Evolutionary conservation across 1,139 yeast species (phyloP).

Genomic region (Casaregolazyma lundiana): DNA sequence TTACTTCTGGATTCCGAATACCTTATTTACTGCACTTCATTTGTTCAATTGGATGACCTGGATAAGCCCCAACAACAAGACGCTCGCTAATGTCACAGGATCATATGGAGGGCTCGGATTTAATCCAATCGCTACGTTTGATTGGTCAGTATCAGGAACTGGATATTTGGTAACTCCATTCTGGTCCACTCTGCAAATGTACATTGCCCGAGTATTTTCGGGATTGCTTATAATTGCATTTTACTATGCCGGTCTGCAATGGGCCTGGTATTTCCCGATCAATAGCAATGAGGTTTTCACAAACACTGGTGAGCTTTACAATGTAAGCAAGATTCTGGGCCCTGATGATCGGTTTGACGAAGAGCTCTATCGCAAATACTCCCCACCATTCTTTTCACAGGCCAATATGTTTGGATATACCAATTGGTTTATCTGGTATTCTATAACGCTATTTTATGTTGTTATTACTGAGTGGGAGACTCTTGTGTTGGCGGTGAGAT

Average conservation of each 20-base stretch:
- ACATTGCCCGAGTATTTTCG: slow-evolving; percentile 40
- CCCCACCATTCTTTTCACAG: slow-evolving; percentile 42
- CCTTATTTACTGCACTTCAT: slow-evolving; percentile 45
- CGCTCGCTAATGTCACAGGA: slow-evolving; percentile 55
- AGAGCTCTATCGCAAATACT: slow-evolving; percentile 27
- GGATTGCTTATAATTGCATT: slow-evolving; percentile 39
- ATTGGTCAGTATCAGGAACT: slow-evolving; percentile 42
- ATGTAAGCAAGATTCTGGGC: slow-evolving; percentile 40
- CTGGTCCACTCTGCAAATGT: slow-evolving; percentile 41
- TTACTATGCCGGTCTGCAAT: slow-evolving; percentile 47
- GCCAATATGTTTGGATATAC: slow-evolving; percentile 36
- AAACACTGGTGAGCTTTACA: slow-evolving; percentile 43
- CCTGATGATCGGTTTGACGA: slow-evolving; percentile 32
- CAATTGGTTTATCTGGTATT: slow-evolving; percentile 23
- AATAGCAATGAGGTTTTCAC: slow-evolving; percentile 44
- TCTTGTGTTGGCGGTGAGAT: slow-evolving; percentile 20
- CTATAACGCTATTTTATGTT: slow-evolving; percentile 22
- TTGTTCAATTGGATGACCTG: slow-evolving; percentile 60
- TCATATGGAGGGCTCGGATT: slow-evolving; percentile 49
- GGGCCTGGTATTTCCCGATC: slow-evolving; percentile 51
- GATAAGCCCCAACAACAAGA: slow-evolving; percentile 52
- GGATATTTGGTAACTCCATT: slow-evolving; percentile 40
- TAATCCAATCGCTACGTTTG: slow-evolving; percentile 50
- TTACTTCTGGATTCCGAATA: slow-evolving; percentile 57
- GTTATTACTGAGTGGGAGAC: slow-evolving; percentile 22